Percentiles rank a stretch among this genome's conserved stretches.
Conservation (phyloP, 2,329 filamentous ascomycete genomes). For the Claviceps humidiphila region DNA sequence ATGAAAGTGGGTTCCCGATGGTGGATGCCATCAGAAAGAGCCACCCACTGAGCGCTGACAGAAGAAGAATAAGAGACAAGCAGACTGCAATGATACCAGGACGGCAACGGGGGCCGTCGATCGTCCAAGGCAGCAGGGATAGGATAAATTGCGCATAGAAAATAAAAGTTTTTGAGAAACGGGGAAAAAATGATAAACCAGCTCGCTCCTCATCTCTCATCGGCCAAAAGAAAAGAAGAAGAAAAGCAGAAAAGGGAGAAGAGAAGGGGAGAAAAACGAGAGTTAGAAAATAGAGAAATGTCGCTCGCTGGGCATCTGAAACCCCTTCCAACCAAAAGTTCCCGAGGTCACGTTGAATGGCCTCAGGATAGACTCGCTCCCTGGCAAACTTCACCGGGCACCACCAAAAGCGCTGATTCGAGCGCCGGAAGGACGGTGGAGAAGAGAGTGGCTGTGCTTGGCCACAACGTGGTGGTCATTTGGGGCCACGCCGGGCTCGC, state of each 20-base stretch:
- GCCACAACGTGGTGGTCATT: slow-evolving; percentile 38
- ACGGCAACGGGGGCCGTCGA: neutral
- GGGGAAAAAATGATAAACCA: neutral
- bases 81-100: neutral
- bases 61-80: neutral
- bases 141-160: neutral
- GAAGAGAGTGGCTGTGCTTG: slow-evolving; percentile 42
- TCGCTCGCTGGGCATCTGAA: neutral
- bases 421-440: slow-evolving; percentile 49
- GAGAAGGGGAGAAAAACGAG: neutral
- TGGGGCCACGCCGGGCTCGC: slow-evolving; percentile 36
- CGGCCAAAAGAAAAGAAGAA: neutral
- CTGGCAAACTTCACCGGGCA: slow-evolving; percentile 25
- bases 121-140: neutral
- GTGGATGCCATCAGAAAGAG: neutral
- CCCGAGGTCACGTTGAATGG: too few species aligned
- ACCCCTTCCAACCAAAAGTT: neutral
- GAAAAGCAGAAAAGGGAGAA: neutral
- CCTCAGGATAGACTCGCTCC: too few species aligned
- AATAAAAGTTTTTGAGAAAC: neutral
- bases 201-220: neutral
- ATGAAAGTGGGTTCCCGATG: neutral
- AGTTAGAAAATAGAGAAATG: neutral
- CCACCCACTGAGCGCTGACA: neutral
- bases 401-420: slow-evolving; percentile 50